Evolutionary conservation across 257 asterid genomes (phyloP).

Genomic region (Prunella vulgaris): DNA sequence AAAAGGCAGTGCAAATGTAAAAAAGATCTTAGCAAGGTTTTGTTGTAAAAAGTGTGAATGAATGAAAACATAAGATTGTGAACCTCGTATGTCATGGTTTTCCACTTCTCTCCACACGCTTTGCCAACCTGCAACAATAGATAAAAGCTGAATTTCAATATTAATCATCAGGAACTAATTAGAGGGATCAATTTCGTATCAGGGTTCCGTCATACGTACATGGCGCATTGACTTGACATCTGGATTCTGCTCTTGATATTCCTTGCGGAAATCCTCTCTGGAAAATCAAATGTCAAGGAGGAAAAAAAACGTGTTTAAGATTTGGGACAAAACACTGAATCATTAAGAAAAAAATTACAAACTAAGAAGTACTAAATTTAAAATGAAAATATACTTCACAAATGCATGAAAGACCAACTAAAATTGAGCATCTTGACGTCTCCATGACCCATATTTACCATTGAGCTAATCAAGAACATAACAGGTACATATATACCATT

Average conservation of each 20-base stretch:
- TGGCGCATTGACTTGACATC: constrained; percentile 88
- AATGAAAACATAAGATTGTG: constrained; percentile 3
- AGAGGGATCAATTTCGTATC: background rate
- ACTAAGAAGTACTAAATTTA: background rate
- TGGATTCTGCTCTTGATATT: constrained; percentile 74
- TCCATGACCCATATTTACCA: background rate
- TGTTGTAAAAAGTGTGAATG: too few relatives aligned
- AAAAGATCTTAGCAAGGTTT: constrained; percentile 1
- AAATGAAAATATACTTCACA: background rate
- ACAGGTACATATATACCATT: background rate
- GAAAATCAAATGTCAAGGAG: constrained; percentile 13
- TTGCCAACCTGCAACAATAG: constrained; percentile 67
- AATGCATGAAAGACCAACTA: background rate
- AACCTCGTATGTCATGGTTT: constrained; percentile 89
- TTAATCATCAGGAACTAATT: constrained; percentile 8
- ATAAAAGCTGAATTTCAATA: constrained; percentile 3
- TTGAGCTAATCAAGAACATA: background rate
- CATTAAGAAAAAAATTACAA: too few relatives aligned
- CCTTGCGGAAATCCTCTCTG: constrained; percentile 98
- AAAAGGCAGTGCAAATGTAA: background rate
- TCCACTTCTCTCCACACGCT: constrained; percentile 99
- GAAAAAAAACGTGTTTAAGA: background rate
- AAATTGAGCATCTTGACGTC: background rate
- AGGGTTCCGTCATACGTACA: constrained; percentile 36
- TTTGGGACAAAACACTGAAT: background rate